Percentiles rank a stretch among this genome's conserved stretches.
Conservation (phyloP, 1,284 basidiomycete genomes). For the Cryptococcus sp. region DNA sequence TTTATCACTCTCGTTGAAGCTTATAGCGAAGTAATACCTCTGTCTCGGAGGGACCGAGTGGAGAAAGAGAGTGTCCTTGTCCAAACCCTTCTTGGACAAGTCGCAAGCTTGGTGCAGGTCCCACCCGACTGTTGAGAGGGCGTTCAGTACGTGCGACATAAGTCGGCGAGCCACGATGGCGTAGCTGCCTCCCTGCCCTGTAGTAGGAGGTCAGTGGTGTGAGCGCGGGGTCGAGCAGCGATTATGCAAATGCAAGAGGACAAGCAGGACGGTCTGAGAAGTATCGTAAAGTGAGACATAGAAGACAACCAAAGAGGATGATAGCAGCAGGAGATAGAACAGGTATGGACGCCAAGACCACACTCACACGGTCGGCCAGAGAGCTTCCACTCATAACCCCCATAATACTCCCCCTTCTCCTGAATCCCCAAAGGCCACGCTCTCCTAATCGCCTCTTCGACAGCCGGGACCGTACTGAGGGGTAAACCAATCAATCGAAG, state of each 20-base stretch:
- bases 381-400: constrained; percentile 43
- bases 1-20: constrained; percentile 48
- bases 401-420: constrained; percentile 10
- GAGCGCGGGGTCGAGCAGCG: neutral
- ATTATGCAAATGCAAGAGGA: neutral
- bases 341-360: neutral
- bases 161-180: constrained; percentile 40
- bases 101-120: constrained; percentile 36
- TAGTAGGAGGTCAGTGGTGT: neutral
- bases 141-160: constrained; percentile 39
- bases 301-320: neutral
- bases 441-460: constrained; percentile 31
- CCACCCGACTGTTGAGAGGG: constrained; percentile 38
- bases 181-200: constrained; percentile 38
- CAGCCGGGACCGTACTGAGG: constrained; percentile 4
- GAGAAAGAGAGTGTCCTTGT: constrained; percentile 48
- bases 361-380: constrained; percentile 40
- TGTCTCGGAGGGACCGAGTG: constrained; percentile 31
- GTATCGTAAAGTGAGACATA: neutral
- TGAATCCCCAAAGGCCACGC: constrained; percentile 42
- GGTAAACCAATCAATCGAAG: constrained; percentile 33
- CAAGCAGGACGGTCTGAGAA: neutral
- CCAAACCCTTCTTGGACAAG: constrained; percentile 39
- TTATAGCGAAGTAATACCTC: constrained; percentile 39
- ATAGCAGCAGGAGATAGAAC: neutral